Conservation (phyloP, 371 early-diverging fungal genomes). For the Actinomortierella wolfii region DNA sequence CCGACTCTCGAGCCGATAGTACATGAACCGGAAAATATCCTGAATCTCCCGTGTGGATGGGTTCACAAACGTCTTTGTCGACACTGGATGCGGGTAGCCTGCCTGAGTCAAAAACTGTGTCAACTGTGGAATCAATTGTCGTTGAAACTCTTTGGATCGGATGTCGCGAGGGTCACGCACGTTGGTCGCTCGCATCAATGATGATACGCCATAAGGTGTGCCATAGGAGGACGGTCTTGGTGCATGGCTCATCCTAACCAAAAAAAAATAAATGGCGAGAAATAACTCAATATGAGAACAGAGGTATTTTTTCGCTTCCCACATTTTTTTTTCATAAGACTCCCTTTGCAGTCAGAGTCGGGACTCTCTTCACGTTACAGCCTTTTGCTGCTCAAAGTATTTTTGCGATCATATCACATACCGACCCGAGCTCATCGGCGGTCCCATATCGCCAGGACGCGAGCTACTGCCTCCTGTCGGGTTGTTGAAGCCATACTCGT, state of each 20-base stretch:
- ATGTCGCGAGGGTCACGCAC: constrained; percentile 66
- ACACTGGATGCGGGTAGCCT: constrained; percentile 73
- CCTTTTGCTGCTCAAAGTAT: no score
- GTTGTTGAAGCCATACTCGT: constrained; percentile 22
- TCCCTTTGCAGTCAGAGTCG: no score
- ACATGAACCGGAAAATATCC: constrained; percentile 88
- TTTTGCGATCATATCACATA: background rate
- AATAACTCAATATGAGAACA: background rate
- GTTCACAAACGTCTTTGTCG: constrained; percentile 64
- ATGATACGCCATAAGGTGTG: no score
- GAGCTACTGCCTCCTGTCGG: constrained; percentile 8
- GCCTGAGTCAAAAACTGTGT: constrained; percentile 72
- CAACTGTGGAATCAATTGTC: constrained; percentile 63
- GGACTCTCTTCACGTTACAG: no score
- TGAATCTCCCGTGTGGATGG: constrained; percentile 90
- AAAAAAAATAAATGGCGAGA: no score
- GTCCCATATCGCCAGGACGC: constrained; percentile 18
- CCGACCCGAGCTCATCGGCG: constrained; percentile 11
- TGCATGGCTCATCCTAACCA: no score
- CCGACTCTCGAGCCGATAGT: constrained; percentile 76
- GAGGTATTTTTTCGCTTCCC: no score
- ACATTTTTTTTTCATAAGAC: no score
- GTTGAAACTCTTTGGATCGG: constrained; percentile 71
- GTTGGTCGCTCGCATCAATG: constrained; percentile 8
- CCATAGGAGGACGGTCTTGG: no score